Conservation (phyloP, 78 protist species). For the Diacronema lutheri region DNA sequence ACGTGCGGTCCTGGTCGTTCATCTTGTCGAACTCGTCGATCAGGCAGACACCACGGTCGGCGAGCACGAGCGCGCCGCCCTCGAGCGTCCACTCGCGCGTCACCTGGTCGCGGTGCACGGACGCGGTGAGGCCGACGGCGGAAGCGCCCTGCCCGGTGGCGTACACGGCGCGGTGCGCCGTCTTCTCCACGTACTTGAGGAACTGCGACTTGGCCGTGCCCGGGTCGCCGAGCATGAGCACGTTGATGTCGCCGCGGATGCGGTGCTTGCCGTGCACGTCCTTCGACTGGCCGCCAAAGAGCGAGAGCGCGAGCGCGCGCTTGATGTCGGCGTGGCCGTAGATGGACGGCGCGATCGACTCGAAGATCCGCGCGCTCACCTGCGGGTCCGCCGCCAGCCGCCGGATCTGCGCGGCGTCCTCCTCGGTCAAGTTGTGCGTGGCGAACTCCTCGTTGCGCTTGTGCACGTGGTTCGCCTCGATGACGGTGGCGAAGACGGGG, state of each 20-base stretch:
- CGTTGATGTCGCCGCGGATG: constrained; percentile 97
- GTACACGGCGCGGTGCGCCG: constrained; percentile 94
- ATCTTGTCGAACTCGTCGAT: constrained; percentile 99
- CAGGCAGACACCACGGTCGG: constrained; percentile 97
- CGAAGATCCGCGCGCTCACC: constrained; percentile 61
- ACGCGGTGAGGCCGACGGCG: constrained; percentile 99
- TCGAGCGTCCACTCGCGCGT: constrained; percentile 98
- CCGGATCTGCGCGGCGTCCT: constrained; percentile 74
- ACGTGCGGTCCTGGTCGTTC: constrained; percentile 81
- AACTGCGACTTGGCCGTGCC: constrained; percentile 98
- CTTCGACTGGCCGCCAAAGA: constrained; percentile 95
- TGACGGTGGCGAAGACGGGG: constrained; percentile 95
- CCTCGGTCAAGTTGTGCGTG: constrained; percentile 71
- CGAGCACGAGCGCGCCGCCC: constrained; percentile 99
- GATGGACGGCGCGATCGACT: constrained; percentile 96
- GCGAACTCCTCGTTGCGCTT: constrained; percentile 54
- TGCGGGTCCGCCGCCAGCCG: constrained; percentile 22
- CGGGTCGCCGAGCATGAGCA: constrained; percentile 98
- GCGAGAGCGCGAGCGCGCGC: constrained; percentile 87
- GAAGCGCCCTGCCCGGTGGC: constrained; percentile 98
- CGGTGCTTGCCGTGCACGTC: constrained; percentile 69
- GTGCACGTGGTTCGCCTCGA: constrained; percentile 92
- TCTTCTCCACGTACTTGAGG: constrained; percentile 91
- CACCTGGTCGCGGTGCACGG: constrained; percentile 92
- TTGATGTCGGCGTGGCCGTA: constrained; percentile 97